These are phyloP conservation scores for Magnusiomyces tetraspermus DNA, from an alignment of 1,139 yeast genomes.

Conservation along the genomic window DNA sequence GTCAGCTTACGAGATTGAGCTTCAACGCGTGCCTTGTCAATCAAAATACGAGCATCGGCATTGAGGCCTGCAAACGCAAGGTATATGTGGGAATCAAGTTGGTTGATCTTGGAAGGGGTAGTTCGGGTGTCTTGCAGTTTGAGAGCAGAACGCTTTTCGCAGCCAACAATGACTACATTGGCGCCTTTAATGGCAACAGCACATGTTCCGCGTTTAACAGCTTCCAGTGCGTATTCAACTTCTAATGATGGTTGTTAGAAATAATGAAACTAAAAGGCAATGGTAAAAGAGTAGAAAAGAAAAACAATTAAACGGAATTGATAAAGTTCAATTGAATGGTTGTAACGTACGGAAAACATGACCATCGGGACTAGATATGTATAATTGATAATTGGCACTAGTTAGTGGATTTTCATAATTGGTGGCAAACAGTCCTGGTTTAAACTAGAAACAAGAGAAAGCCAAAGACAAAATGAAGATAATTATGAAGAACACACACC, in stretches of 20 bases:
- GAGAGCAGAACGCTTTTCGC: conserved; percentile 92
- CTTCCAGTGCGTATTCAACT: conserved; percentile 96
- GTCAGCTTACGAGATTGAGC: conserved; percentile 95
- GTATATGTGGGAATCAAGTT: conserved; percentile 81
- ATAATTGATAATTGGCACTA: too few species aligned
- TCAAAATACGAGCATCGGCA: conserved; percentile 95
- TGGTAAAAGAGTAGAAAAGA: too few species aligned
- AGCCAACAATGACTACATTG: conserved; percentile 86
- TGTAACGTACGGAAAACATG: conserved; percentile 76
- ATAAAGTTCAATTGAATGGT: not conserved
- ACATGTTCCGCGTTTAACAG: conserved; percentile 96
- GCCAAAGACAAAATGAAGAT: not conserved
- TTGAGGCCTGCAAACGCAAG: conserved; percentile 95
- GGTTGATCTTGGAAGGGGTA: conserved; percentile 89
- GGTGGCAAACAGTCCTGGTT: not conserved
- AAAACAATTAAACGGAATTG: not conserved
- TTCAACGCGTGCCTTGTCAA: conserved; percentile 92
- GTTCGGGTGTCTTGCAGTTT: conserved; percentile 94
- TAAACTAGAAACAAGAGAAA: not conserved
- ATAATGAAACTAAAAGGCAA: too few species aligned
- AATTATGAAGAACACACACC: conserved; percentile 42
- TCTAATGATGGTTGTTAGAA: conserved; percentile 33
- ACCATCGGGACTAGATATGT: conserved; percentile 75
- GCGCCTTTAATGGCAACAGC: conserved; percentile 95
- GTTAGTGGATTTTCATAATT: not conserved